Evolutionary conservation across 768 basidiomycete species (phyloP), one percentile per base, ranked within the genome.

Genomic region (Phlebiopsis gigantea): DNA sequence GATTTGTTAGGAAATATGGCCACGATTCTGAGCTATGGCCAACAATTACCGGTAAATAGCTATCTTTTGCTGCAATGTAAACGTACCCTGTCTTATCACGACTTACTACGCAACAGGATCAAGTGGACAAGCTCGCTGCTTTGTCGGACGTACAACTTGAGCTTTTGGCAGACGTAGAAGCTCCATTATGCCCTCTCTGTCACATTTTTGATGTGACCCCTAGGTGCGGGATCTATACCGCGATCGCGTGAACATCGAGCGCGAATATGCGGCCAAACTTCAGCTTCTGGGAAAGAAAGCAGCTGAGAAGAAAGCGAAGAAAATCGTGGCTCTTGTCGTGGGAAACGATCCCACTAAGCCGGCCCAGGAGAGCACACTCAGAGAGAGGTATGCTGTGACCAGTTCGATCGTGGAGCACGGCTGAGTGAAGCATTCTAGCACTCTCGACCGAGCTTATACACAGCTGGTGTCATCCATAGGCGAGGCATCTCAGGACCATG

Each of bases 211-310:
- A 29, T 41, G 46, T 46, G 53, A 9, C 52, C 51, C 2, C 42
- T 43, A 92, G 90, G 79, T 88, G 53, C 82, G 87, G 56, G 89
- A 92, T 45, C 62, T 93, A 49, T 86, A 89, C 65, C 74, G 75
- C 43, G 86, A 85, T 50, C 79, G 85, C 45, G 82, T 74, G 9
- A 77, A 75, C 6, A 72, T 93, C 10, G 91, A 93, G 69, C 82
- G 85, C 51, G 90, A 93, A 66, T 93, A 90, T 66, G 87, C 89
- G 0, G 66, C 71, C 24, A 91, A 88, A 66, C 74, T 93, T 9
- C 84, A 86, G 64, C 69, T 74, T 15, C 69, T 93, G 29, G 77
- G 77, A 7, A 84, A 79, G 68, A 90, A 84, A 66, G 83, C 84
- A 1, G 70, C 74, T 9, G 91, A 93, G 44, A 88, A 83, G 78